These are phyloP conservation scores for Exophiala spinifera DNA, from an alignment of 2,329 filamentous ascomycete genomes.

Conservation along the genomic window DNA sequence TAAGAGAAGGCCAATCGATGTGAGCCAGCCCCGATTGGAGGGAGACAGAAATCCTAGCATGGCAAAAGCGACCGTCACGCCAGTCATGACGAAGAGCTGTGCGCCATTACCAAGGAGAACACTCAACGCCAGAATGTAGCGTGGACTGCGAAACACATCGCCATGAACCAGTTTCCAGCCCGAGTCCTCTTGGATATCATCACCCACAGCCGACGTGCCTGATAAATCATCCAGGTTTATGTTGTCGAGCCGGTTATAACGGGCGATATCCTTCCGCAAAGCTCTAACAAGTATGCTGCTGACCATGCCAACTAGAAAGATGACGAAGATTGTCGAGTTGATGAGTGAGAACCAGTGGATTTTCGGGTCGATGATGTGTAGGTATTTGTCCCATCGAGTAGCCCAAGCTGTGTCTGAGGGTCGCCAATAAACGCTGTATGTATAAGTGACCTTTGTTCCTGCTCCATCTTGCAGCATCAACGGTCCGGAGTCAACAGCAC, in stretches of 20 bases:
- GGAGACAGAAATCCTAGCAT: slow-evolving; percentile 92
- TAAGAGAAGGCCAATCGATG: slow-evolving; percentile 86
- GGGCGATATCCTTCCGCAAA: slow-evolving; percentile 88
- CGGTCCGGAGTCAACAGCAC: slow-evolving; percentile 44
- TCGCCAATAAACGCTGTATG: slow-evolving; percentile 89
- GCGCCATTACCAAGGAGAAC: slow-evolving; percentile 89
- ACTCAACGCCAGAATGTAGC: slow-evolving; percentile 77
- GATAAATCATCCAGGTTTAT: slow-evolving; percentile 87
- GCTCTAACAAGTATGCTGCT: slow-evolving; percentile 87
- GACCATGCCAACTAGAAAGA: slow-evolving; percentile 87
- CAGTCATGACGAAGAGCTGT: slow-evolving; percentile 97
- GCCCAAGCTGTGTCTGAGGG: slow-evolving; percentile 85
- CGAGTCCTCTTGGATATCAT: slow-evolving; percentile 94
- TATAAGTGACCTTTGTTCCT: slow-evolving; percentile 72
- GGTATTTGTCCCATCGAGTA: slow-evolving; percentile 97
- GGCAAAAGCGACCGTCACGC: slow-evolving; percentile 88
- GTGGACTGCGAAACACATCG: slow-evolving; percentile 89
- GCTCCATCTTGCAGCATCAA: slow-evolving; percentile 64
- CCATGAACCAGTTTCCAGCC: slow-evolving; percentile 98
- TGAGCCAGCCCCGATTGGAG: slow-evolving; percentile 89
- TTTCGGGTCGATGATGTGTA: slow-evolving; percentile 94
- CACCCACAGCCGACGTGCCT: slow-evolving; percentile 71
- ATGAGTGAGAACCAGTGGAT: slow-evolving; percentile 99
- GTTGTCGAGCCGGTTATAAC: slow-evolving; percentile 92
- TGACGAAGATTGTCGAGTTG: slow-evolving; percentile 90